Conservation (phyloP, 805 yeast genomes). For the Wickerhamomyces hampshirensis region DNA sequence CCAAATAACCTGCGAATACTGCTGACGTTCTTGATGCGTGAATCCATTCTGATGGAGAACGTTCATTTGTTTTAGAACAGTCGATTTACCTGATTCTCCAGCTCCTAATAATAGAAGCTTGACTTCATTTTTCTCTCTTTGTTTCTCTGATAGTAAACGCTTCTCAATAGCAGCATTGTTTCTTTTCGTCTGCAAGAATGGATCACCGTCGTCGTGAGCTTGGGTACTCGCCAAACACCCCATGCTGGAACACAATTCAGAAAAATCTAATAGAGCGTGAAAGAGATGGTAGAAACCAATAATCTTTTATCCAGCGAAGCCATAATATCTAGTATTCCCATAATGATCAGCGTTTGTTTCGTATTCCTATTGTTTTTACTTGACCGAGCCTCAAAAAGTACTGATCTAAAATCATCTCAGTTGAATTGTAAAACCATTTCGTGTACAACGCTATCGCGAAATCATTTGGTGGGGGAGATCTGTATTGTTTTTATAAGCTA, state of each 20-base stretch:
- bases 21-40: slow-evolving; percentile 68
- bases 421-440: not conserved
- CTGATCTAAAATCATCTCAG: not conserved
- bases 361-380: too few species aligned
- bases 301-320: too few species aligned
- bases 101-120: slow-evolving; percentile 83
- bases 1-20: slow-evolving; percentile 88
- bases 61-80: slow-evolving; percentile 85
- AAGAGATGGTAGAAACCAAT: too few species aligned
- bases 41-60: slow-evolving; percentile 85
- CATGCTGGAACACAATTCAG: too few species aligned
- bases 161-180: slow-evolving; percentile 65
- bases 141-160: slow-evolving; percentile 46
- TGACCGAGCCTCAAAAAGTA: slow-evolving; percentile 7
- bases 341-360: too few species aligned
- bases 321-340: too few species aligned
- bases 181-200: slow-evolving; percentile 46
- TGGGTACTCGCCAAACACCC: slow-evolving; percentile 64
- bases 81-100: slow-evolving; percentile 93
- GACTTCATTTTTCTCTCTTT: slow-evolving; percentile 52
- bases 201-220: slow-evolving; percentile 39
- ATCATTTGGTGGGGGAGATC: too few species aligned
- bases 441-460: too few species aligned
- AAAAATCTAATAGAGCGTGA: too few species aligned
- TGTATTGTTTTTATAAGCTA: too few species aligned